A percentile compares a stretch with the other conserved stretches of the same genome.
phyloP scores from a whole-genome alignment of 768 basidiomycete genomes.

The Xanthoconium purpureum region DNA sequence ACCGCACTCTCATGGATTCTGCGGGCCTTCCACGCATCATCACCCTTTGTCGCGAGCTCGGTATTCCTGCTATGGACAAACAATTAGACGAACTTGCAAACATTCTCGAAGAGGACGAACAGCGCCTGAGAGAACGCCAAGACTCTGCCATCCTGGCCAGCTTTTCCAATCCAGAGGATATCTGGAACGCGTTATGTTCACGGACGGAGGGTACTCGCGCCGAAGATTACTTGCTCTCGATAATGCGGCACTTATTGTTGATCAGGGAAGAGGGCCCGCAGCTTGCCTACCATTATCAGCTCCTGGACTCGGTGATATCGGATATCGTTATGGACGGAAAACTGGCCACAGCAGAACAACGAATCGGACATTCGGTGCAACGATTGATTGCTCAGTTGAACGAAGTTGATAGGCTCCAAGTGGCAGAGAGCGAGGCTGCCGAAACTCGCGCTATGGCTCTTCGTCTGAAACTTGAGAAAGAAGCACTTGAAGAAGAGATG shows the following conservation, averaged over 20 bases:
- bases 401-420: slow-evolving; percentile 79
- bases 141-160: slow-evolving; percentile 75
- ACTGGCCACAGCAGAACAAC: slow-evolving; percentile 75
- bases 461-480: slow-evolving; percentile 77
- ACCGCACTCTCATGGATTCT: slow-evolving; percentile 86
- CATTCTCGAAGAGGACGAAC: slow-evolving; percentile 73
- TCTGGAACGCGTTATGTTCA: slow-evolving; percentile 78
- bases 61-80: slow-evolving; percentile 59
- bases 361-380: slow-evolving; percentile 87
- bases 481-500: slow-evolving; percentile 76
- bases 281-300: slow-evolving; percentile 84
- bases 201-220: slow-evolving; percentile 78
- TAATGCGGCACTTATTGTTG: slow-evolving; percentile 89
- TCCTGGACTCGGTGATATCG: slow-evolving; percentile 85
- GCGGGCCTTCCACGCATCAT: slow-evolving; percentile 78
- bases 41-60: slow-evolving; percentile 63
- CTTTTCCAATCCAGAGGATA: slow-evolving; percentile 78
- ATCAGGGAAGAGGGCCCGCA: slow-evolving; percentile 85
- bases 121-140: slow-evolving; percentile 64
- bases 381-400: slow-evolving; percentile 86
- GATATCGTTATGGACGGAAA: slow-evolving; percentile 94
- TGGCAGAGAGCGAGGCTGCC: slow-evolving; percentile 73
- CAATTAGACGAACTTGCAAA: slow-evolving; percentile 60
- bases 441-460: slow-evolving; percentile 62
- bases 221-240: slow-evolving; percentile 82